A percentile compares a stretch with the other conserved stretches of the same genome.
Evolutionary conservation across 768 basidiomycete genomes (phyloP).

Genomic region (Chalciporus sphaerocephalus): DNA sequence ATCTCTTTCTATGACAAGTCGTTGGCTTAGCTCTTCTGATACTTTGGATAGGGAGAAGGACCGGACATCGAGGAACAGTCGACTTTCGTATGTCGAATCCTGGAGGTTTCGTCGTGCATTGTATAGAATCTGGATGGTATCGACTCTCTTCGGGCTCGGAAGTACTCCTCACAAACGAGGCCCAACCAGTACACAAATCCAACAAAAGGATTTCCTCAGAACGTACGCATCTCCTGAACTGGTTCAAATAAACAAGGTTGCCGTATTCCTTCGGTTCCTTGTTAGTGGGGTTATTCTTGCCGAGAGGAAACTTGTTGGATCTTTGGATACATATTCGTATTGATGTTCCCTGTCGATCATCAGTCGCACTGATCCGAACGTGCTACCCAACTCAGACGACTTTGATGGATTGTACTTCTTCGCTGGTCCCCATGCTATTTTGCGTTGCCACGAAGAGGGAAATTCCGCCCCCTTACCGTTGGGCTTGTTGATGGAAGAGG

Average conservation of each 20-base stretch:
- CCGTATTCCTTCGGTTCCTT: slow-evolving; percentile 4
- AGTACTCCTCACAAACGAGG: not conserved
- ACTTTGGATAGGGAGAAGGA: slow-evolving; percentile 12
- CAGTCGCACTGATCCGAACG: not conserved
- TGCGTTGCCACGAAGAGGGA: slow-evolving; percentile 16
- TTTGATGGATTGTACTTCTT: slow-evolving; percentile 12
- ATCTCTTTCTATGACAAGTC: too few relatives aligned
- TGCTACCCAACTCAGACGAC: slow-evolving; percentile 5
- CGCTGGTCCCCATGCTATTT: slow-evolving; percentile 13
- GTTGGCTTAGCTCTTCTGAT: not conserved
- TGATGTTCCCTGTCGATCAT: not conserved
- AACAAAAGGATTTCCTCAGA: slow-evolving; percentile 13
- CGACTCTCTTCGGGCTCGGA: slow-evolving; percentile 5
- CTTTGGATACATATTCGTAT: slow-evolving; percentile 12
- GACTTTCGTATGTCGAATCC: slow-evolving; percentile 13
- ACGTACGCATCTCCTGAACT: slow-evolving; percentile 16
- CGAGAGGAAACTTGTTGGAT: slow-evolving; percentile 3
- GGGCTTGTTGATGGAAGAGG: not conserved
- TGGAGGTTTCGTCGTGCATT: slow-evolving; percentile 12
- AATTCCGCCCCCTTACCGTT: slow-evolving; percentile 7
- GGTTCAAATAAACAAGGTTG: slow-evolving; percentile 12
- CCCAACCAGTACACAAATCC: not conserved
- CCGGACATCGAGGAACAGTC: slow-evolving; percentile 4
- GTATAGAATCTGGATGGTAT: slow-evolving; percentile 12
- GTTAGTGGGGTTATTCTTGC: slow-evolving; percentile 7